Percentiles rank a stretch among this genome's conserved stretches.
These are phyloP conservation scores for Solanum stenotomum DNA, from an alignment of 257 asterid genomes.

Conservation along the genomic window DNA sequence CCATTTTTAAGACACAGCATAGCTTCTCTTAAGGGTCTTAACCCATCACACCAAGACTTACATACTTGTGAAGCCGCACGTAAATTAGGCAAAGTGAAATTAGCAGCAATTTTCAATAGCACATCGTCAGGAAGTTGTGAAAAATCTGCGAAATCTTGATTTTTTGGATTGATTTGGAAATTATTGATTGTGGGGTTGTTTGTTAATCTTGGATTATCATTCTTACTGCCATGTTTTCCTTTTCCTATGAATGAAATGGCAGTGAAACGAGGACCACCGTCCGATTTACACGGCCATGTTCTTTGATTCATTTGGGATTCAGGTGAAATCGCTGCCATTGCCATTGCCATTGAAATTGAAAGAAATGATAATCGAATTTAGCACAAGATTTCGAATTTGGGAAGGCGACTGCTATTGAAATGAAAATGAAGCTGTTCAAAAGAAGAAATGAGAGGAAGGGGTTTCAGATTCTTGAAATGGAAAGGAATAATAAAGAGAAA, in stretches of 20 bases:
- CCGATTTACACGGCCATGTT: slow-evolving; percentile 36
- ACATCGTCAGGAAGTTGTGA: slow-evolving; percentile 58
- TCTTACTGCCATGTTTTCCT: slow-evolving; percentile 16
- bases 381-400: neutral
- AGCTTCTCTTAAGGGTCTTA: slow-evolving; percentile 62
- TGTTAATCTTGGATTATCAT: neutral
- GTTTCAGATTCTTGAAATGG: neutral
- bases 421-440: neutral
- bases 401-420: neutral
- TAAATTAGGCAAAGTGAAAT: slow-evolving; percentile 42
- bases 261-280: slow-evolving; percentile 20
- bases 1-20: slow-evolving; percentile 50
- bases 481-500: neutral
- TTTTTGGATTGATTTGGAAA: neutral
- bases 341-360: neutral
- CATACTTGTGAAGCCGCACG: slow-evolving; percentile 75
- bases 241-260: slow-evolving; percentile 19
- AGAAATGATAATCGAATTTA: neutral
- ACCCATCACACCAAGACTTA: slow-evolving; percentile 78
- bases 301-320: slow-evolving; percentile 25
- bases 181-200: slow-evolving; percentile 1
- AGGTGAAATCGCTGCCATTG: neutral
- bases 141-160: slow-evolving; percentile 17
- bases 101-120: slow-evolving; percentile 36
- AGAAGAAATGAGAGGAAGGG: neutral